Conservation (phyloP, 2,329 filamentous ascomycete species). For the Davidsoniella virescens region DNA sequence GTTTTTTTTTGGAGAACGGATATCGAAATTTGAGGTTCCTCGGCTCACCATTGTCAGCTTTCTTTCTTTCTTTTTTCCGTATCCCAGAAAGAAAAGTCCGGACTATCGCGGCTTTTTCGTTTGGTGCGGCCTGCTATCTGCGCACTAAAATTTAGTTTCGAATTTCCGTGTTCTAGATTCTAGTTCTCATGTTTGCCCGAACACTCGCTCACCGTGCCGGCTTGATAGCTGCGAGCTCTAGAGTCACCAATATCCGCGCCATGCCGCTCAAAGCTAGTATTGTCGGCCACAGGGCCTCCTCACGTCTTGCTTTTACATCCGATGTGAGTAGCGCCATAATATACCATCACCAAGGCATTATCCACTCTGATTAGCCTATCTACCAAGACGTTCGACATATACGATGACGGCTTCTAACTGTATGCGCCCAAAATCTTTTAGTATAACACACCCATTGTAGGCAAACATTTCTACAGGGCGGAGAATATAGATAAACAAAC, state of each 20-base stretch:
- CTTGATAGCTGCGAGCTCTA: conserved; percentile 29
- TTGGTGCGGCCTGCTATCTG: conserved; percentile 3
- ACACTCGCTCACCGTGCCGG: conserved; percentile 28
- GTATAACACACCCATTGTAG: background rate
- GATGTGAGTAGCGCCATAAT: no score
- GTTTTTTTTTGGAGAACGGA: no score
- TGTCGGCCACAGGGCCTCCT: background rate
- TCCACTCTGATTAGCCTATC: no score
- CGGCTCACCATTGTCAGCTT: background rate
- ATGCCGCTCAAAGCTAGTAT: conserved; percentile 79
- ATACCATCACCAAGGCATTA: no score
- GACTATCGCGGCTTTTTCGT: conserved; percentile 13
- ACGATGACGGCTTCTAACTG: no score
- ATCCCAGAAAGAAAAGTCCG: conserved; percentile 30
- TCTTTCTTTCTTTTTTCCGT: conserved; percentile 20
- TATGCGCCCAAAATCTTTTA: background rate
- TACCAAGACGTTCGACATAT: no score
- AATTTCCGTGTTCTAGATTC: no score
- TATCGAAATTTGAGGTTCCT: no score
- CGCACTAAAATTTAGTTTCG: conserved; percentile 2
- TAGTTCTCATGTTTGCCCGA: conserved; percentile 9
- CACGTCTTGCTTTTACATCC: no score
- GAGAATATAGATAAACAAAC: conserved; percentile 44
- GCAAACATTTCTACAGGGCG: background rate
- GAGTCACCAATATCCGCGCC: conserved; percentile 22